Conservation (phyloP, 371 early-diverging fungal species). For the Choanephora cucurbitarum region DNA sequence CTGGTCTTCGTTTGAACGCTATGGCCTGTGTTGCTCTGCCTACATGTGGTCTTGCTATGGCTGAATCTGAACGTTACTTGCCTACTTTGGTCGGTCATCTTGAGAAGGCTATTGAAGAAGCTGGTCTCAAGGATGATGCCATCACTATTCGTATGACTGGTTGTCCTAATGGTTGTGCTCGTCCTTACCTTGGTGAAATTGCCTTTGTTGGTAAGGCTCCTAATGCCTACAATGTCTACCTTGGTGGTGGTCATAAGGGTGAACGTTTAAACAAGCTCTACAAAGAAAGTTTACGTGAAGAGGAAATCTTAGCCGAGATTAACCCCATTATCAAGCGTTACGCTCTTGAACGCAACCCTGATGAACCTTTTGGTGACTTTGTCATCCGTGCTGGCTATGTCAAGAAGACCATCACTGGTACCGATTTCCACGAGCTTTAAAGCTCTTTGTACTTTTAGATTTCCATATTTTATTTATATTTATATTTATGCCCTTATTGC, state of each 20-base stretch:
- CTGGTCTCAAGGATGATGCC: slow-evolving; percentile 82
- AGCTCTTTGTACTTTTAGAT: slow-evolving; percentile 5
- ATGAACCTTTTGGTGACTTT: slow-evolving; percentile 93
- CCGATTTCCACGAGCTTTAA: slow-evolving; percentile 71
- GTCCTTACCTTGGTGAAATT: slow-evolving; percentile 92
- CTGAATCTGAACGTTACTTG: slow-evolving; percentile 94
- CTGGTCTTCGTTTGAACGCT: slow-evolving; percentile 81
- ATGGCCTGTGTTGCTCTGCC: slow-evolving; percentile 96
- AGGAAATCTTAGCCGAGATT: slow-evolving; percentile 78
- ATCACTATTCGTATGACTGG: slow-evolving; percentile 96
- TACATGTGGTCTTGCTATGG: slow-evolving; percentile 93
- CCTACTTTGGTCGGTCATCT: slow-evolving; percentile 79
- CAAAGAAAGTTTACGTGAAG: slow-evolving; percentile 85
- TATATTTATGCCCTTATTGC: background rate
- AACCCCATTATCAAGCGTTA: slow-evolving; percentile 82
- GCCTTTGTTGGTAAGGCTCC: slow-evolving; percentile 95
- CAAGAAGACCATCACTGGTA: slow-evolving; percentile 77
- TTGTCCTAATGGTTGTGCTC: slow-evolving; percentile 95
- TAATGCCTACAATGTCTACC: slow-evolving; percentile 90
- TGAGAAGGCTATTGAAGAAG: slow-evolving; percentile 75
- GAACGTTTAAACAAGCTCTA: slow-evolving; percentile 87
- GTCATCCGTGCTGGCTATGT: slow-evolving; percentile 86
- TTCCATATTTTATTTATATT: background rate
- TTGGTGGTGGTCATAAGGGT: slow-evolving; percentile 90
- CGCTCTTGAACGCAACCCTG: slow-evolving; percentile 67